Conservation (phyloP, 2,329 filamentous ascomycete genomes). For the Ophiostoma himal-ulmi region DNA sequence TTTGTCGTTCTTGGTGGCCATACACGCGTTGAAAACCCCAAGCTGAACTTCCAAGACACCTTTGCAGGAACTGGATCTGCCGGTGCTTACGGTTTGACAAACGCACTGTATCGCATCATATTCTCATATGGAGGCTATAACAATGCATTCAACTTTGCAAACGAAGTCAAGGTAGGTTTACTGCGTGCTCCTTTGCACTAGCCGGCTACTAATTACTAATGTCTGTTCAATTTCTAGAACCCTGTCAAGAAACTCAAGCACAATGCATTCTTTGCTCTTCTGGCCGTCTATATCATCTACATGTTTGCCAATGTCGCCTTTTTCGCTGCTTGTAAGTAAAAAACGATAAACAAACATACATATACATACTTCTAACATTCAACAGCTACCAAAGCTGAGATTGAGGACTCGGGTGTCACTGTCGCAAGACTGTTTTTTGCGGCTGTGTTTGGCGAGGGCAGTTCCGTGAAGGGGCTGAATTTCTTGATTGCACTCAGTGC, state of each 20-base stretch:
- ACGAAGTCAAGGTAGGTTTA: constrained; percentile 41
- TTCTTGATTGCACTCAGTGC: constrained; percentile 52
- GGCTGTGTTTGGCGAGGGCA: constrained; percentile 47
- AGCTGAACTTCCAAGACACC: constrained; percentile 48
- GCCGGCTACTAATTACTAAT: background rate
- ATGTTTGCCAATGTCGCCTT: constrained; percentile 56
- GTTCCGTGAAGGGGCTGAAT: constrained; percentile 48
- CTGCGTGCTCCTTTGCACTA: background rate
- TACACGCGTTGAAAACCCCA: constrained; percentile 43
- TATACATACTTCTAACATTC: background rate
- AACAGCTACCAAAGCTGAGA: constrained; percentile 46
- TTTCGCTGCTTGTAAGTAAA: constrained; percentile 41
- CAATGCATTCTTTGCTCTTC: constrained; percentile 45
- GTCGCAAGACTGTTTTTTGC: constrained; percentile 54
- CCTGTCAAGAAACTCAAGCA: constrained; percentile 51
- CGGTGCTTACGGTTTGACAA: constrained; percentile 42
- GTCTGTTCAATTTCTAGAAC: constrained; percentile 31
- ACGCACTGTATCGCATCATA: constrained; percentile 54
- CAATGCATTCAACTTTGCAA: constrained; percentile 56
- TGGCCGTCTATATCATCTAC: constrained; percentile 49
- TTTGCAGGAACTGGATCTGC: constrained; percentile 45
- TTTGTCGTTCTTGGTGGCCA: constrained; percentile 55
- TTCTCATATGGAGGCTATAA: constrained; percentile 54
- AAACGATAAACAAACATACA: background rate
- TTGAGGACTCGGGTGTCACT: constrained; percentile 46